Conservation (phyloP, 2,329 filamentous ascomycete species). For the Xylariaceae sp. region DNA sequence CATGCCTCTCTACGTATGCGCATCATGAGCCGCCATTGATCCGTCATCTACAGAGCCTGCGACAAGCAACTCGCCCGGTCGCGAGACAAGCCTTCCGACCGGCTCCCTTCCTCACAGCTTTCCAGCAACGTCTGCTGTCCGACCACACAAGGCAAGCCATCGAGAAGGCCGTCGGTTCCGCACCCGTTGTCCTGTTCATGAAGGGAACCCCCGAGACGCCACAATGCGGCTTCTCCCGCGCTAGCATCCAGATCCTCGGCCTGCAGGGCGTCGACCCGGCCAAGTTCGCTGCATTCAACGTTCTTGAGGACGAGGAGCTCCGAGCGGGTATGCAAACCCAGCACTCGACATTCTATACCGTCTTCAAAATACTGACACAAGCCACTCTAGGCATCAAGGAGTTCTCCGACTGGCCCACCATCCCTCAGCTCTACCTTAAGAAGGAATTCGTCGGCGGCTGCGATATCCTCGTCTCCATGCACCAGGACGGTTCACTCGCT, state of each 20-base stretch:
- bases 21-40: too few species aligned
- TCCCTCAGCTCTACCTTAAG: constrained; percentile 92
- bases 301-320: constrained; percentile 86
- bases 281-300: constrained; percentile 98
- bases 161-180: constrained; percentile 81
- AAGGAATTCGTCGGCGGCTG: constrained; percentile 98
- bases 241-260: constrained; percentile 90
- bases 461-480: constrained; percentile 95
- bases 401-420: constrained; percentile 98
- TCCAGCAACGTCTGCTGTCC: constrained; percentile 69
- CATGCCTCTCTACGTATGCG: not conserved
- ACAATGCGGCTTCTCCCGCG: constrained; percentile 94
- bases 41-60: constrained; percentile 38
- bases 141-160: constrained; percentile 78
- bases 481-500: constrained; percentile 89
- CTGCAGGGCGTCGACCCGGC: constrained; percentile 90
- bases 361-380: constrained; percentile 6
- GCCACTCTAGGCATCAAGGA: constrained; percentile 80
- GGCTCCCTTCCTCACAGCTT: constrained; percentile 30
- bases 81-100: constrained; percentile 23
- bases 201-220: constrained; percentile 96
- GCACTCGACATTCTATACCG: not conserved
- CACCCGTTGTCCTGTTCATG: constrained; percentile 97
- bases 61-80: constrained; percentile 41
- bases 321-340: constrained; percentile 62